Evolutionary conservation across 2,329 filamentous ascomycete genomes (phyloP).

Genomic region (Fusarium sp.): DNA sequence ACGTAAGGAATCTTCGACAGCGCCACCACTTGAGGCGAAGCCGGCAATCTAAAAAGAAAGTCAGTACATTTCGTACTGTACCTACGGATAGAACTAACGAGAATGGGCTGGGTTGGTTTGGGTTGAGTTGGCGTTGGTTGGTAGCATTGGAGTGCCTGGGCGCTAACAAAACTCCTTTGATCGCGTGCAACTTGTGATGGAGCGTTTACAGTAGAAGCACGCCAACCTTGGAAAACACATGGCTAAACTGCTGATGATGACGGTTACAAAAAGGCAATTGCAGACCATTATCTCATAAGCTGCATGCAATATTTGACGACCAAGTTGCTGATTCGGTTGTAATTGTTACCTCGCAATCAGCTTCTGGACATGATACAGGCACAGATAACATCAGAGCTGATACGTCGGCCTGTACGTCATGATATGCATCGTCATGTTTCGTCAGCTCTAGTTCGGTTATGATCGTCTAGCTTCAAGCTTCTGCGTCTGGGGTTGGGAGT

Average conservation of each 20-base stretch:
- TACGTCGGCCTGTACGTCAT: slow-evolving; percentile 37
- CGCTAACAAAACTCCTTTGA: slow-evolving; percentile 31
- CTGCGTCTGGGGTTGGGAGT: slow-evolving; percentile 10
- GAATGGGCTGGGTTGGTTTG: background rate
- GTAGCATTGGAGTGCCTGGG: slow-evolving; percentile 10
- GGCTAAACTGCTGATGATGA: slow-evolving; percentile 16
- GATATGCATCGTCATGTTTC: slow-evolving; percentile 34
- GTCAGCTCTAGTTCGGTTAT: slow-evolving; percentile 27
- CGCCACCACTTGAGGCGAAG: slow-evolving; percentile 18
- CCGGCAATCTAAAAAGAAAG: background rate
- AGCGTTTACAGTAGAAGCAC: slow-evolving; percentile 4
- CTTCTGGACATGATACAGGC: slow-evolving; percentile 4
- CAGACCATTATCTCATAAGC: background rate
- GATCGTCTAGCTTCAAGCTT: slow-evolving; percentile 26
- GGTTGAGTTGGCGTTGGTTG: background rate
- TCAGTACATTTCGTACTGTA: background rate
- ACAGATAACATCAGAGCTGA: slow-evolving; percentile 17
- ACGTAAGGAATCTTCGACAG: slow-evolving; percentile 9
- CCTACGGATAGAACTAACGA: slow-evolving; percentile 16
- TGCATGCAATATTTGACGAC: background rate
- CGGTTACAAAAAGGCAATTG: background rate
- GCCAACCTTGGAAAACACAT: slow-evolving; percentile 2
- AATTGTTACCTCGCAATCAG: background rate
- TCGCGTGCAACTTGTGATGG: slow-evolving; percentile 23
- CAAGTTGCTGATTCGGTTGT: background rate